A percentile compares a stretch with the other conserved stretches of the same genome.
Conservation (phyloP, 2,329 filamentous ascomycete genomes). For the Aspergillus fumigatiaffinis region DNA sequence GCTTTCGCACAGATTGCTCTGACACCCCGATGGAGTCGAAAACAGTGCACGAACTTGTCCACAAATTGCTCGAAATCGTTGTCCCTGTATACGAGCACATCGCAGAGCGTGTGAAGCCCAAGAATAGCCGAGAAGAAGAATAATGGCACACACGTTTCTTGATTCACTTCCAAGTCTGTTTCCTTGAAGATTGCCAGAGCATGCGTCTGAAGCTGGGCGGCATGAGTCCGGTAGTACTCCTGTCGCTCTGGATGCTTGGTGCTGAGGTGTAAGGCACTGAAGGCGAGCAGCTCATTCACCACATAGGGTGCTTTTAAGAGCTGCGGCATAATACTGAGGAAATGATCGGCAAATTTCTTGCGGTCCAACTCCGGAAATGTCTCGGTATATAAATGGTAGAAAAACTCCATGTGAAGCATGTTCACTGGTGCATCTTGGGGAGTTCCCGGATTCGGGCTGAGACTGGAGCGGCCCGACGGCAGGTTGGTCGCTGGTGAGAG, state of each 20-base stretch:
- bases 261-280: constrained; percentile 44
- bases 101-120: constrained; percentile 44
- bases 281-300: constrained; percentile 47
- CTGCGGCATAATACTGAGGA: constrained; percentile 3
- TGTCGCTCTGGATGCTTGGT: constrained; percentile 34
- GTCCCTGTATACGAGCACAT: constrained; percentile 42
- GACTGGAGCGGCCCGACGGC: not conserved
- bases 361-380: constrained; percentile 1
- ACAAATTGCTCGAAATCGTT: constrained; percentile 35
- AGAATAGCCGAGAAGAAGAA: constrained; percentile 21
- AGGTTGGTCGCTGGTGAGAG: not conserved
- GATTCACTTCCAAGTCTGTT: constrained; percentile 3
- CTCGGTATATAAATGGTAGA: constrained; percentile 22
- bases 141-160: constrained; percentile 15
- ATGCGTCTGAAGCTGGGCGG: constrained; percentile 35
- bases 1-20: constrained; percentile 12
- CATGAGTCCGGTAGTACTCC: constrained; percentile 23
- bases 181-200: constrained; percentile 17
- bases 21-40: constrained; percentile 25
- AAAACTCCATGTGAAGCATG: constrained; percentile 29
- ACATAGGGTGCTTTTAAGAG: constrained; percentile 38
- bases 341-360: not conserved
- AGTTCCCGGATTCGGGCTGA: not conserved
- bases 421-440: constrained; percentile 18
- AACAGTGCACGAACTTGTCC: constrained; percentile 21